Conservation (phyloP, 208 protist genomes). For the Blechomonas ayalai region DNA sequence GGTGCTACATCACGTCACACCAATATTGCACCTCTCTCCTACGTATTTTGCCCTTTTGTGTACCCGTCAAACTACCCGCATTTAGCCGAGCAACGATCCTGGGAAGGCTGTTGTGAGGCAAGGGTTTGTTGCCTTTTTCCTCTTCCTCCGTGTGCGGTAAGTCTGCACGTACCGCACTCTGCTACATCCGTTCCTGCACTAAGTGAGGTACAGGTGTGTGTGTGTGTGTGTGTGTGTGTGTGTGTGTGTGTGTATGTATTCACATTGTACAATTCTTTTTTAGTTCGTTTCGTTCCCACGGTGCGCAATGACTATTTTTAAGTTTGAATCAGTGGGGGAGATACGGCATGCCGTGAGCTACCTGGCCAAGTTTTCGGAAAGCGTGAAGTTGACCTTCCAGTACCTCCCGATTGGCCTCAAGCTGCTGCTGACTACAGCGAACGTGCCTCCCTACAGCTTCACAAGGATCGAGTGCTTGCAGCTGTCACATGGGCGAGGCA, state of each 20-base stretch:
- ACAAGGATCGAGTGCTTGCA: constrained; percentile 30
- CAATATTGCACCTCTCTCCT: not conserved
- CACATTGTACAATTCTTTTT: not conserved
- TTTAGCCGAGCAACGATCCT: too few species aligned
- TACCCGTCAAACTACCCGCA: not conserved
- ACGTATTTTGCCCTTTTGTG: not conserved
- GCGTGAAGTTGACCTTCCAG: constrained; percentile 24
- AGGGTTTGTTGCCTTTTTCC: too few species aligned
- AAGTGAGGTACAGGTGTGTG: too few species aligned
- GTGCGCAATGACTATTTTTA: constrained; percentile 1
- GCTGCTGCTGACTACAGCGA: constrained; percentile 26
- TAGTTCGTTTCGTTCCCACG: constrained; percentile 1
- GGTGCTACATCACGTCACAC: not conserved
- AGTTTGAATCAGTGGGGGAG: not conserved
- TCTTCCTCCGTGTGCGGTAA: too few species aligned
- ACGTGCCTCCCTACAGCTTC: constrained; percentile 49
- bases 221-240: too few species aligned
- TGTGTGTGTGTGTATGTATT: too few species aligned
- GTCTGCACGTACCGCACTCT: too few species aligned
- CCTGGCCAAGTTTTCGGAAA: constrained; percentile 30
- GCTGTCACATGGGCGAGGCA: not conserved
- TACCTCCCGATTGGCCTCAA: constrained; percentile 3
- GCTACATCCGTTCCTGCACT: too few species aligned
- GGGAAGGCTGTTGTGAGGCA: too few species aligned
- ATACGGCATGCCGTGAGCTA: constrained; percentile 13